Conservation (phyloP, 2,329 filamentous ascomycete genomes). For the Sporothrix brunneoviolacea region DNA sequence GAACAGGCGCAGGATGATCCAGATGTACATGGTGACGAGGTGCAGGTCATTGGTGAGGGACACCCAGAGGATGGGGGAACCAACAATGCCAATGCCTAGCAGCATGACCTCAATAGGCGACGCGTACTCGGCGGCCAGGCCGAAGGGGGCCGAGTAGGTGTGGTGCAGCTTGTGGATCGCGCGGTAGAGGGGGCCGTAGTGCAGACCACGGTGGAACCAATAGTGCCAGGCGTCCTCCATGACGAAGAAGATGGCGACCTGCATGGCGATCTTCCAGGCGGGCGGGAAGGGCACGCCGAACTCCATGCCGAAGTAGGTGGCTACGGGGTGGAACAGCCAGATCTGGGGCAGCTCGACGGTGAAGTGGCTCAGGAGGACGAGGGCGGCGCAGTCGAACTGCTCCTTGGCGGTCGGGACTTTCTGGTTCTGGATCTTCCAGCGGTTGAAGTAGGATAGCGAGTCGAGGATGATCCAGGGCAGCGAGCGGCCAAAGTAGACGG, state of each 20-base stretch:
- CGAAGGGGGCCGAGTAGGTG: slow-evolving; percentile 96
- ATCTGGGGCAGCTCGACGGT: slow-evolving; percentile 98
- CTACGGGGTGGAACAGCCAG: slow-evolving; percentile 97
- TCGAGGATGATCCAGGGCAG: slow-evolving; percentile 93
- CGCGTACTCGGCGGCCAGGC: slow-evolving; percentile 92
- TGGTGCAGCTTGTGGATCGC: slow-evolving; percentile 98
- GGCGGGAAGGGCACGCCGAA: slow-evolving; percentile 87
- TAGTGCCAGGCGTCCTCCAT: slow-evolving; percentile 98
- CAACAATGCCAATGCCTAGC: slow-evolving; percentile 79
- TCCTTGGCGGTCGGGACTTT: slow-evolving; percentile 91
- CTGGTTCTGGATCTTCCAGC: slow-evolving; percentile 86
- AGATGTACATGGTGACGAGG: slow-evolving; percentile 94
- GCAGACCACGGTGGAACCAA: slow-evolving; percentile 86
- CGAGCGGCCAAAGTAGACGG: slow-evolving; percentile 86
- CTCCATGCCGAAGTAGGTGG: slow-evolving; percentile 82
- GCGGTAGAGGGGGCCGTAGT: slow-evolving; percentile 94
- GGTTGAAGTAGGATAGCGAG: slow-evolving; percentile 75
- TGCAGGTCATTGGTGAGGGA: slow-evolving; percentile 80
- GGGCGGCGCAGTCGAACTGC: slow-evolving; percentile 87
- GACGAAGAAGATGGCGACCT: slow-evolving; percentile 91
- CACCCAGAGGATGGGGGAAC: slow-evolving; percentile 76
- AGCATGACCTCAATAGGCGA: slow-evolving; percentile 96
- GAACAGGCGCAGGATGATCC: slow-evolving; percentile 89
- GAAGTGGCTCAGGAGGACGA: slow-evolving; percentile 92
- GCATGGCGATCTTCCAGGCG: slow-evolving; percentile 76